Conservation (phyloP, 208 protist species). For the Leishmania tropica region DNA sequence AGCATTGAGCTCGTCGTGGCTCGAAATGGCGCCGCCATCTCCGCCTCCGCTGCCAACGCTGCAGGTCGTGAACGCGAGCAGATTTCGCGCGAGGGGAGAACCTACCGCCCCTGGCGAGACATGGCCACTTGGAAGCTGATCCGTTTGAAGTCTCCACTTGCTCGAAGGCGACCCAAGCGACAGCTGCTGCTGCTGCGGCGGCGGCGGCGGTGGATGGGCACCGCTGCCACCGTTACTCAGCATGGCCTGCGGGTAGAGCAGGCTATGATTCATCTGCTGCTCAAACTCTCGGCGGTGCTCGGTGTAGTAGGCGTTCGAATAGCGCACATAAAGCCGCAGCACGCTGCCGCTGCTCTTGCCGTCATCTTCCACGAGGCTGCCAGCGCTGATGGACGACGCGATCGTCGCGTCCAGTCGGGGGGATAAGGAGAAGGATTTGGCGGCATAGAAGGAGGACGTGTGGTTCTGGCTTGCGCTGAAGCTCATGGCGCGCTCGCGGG, state of each 20-base stretch:
- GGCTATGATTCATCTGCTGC: conserved; percentile 7
- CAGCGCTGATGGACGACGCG: neutral
- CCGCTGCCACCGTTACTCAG: neutral
- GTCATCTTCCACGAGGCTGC: conserved; percentile 16
- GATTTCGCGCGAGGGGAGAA: conserved; percentile 7
- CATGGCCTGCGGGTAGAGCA: conserved; percentile 10
- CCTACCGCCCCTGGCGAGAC: neutral
- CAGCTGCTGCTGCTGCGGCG: conserved; percentile 19
- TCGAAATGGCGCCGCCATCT: neutral
- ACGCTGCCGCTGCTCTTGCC: conserved; percentile 55
- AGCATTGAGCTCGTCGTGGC: neutral
- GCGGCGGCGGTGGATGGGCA: neutral
- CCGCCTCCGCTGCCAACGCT: neutral
- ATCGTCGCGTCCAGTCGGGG: neutral
- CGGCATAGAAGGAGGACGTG: neutral
- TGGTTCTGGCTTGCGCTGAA: neutral
- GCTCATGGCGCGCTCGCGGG: neutral
- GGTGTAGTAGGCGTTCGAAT: conserved; percentile 51
- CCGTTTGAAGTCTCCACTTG: neutral
- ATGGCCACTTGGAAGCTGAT: neutral
- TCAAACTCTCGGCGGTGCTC: conserved; percentile 22
- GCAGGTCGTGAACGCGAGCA: neutral
- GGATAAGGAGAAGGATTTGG: neutral
- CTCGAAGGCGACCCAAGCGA: conserved; percentile 3
- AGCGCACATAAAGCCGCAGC: conserved; percentile 83